Conservation (phyloP, 805 yeast genomes). For the Teunomyces stri region DNA sequence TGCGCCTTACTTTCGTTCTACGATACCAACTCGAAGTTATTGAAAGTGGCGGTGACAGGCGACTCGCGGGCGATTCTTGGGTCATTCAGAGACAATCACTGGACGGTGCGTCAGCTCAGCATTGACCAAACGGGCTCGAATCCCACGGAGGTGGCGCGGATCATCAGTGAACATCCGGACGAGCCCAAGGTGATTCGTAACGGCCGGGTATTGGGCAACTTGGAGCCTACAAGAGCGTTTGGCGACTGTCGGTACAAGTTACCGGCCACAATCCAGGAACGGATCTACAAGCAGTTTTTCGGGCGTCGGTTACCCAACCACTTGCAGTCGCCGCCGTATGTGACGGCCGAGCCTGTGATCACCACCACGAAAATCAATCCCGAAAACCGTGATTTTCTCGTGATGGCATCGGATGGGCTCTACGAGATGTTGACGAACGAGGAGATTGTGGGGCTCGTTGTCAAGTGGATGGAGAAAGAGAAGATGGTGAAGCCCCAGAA, state of each 20-base stretch:
- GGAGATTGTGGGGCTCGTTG: constrained; percentile 89
- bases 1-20: constrained; percentile 88
- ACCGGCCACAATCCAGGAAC: constrained; percentile 71
- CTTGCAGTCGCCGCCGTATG: constrained; percentile 90
- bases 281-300: constrained; percentile 71
- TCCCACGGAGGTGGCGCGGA: constrained; percentile 78
- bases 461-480: constrained; percentile 85
- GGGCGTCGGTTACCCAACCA: constrained; percentile 74
- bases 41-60: constrained; percentile 93
- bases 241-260: constrained; percentile 96
- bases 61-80: constrained; percentile 93
- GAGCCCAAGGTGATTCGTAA: constrained; percentile 80
- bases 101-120: constrained; percentile 86
- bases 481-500: constrained; percentile 54
- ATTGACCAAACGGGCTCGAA: constrained; percentile 95
- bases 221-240: constrained; percentile 95
- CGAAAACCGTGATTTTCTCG: constrained; percentile 75
- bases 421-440: constrained; percentile 90
- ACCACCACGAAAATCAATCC: constrained; percentile 77
- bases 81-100: constrained; percentile 61
- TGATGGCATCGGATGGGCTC: constrained; percentile 91
- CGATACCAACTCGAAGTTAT: constrained; percentile 66
- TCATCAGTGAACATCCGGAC: constrained; percentile 85
- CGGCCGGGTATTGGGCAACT: constrained; percentile 88
- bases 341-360: constrained; percentile 92